Conservation (phyloP, 805 yeast species). For the Kuraishia hungarica region DNA sequence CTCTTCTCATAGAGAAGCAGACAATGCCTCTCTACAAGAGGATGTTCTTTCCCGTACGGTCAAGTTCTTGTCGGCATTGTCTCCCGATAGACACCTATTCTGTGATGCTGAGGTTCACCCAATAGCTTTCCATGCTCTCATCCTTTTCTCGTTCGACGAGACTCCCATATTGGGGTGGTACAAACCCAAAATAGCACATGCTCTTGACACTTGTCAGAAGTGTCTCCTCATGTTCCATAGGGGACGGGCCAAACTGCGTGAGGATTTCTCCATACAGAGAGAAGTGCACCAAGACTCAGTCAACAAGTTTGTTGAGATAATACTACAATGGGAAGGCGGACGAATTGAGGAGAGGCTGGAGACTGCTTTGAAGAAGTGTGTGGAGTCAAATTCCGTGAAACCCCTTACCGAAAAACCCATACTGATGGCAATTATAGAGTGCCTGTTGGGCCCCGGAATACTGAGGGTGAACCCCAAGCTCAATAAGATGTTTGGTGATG, state of each 20-base stretch:
- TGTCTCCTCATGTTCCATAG: slow-evolving; percentile 48
- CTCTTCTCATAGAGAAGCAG: slow-evolving; percentile 22
- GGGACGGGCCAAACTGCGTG: slow-evolving; percentile 41
- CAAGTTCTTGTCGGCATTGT: slow-evolving; percentile 21
- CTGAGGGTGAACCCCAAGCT: slow-evolving; percentile 29
- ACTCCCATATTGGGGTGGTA: slow-evolving; percentile 34
- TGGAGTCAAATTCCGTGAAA: slow-evolving; percentile 6
- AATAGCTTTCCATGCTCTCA: slow-evolving; percentile 43
- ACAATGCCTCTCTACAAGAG: slow-evolving; percentile 25
- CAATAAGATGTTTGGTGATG: slow-evolving; percentile 25
- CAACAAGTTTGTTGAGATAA: slow-evolving; percentile 21
- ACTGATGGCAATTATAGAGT: slow-evolving; percentile 30
- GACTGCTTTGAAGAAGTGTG: not conserved
- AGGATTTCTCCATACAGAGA: slow-evolving; percentile 43
- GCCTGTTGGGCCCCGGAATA: slow-evolving; percentile 43
- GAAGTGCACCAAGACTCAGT: slow-evolving; percentile 25
- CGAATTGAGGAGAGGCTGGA: slow-evolving; percentile 9
- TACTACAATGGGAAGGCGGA: slow-evolving; percentile 20
- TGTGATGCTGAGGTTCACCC: slow-evolving; percentile 43
- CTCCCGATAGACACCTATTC: slow-evolving; percentile 36
- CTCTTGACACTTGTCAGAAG: slow-evolving; percentile 38
- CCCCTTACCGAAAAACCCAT: not conserved
- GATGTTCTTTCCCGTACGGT: slow-evolving; percentile 31
- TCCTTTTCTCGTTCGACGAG: slow-evolving; percentile 52
- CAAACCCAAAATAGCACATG: slow-evolving; percentile 26